These are phyloP conservation scores for Aspergillus sp. DNA, from an alignment of 2,329 filamentous ascomycete species.

Conservation along the genomic window DNA sequence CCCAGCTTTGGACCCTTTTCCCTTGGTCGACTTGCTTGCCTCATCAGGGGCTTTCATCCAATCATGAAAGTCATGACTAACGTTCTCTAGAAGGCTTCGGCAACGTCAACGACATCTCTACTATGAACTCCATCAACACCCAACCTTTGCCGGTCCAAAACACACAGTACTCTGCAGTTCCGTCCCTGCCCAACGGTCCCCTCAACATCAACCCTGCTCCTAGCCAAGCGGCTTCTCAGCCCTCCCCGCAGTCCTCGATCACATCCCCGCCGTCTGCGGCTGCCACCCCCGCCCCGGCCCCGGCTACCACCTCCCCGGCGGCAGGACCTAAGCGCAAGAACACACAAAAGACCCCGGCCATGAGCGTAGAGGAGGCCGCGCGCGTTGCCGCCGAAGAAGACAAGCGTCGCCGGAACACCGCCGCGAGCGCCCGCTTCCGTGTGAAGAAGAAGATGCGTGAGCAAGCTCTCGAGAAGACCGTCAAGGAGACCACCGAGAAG, in stretches of 20 bases:
- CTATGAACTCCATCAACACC: slow-evolving; percentile 30
- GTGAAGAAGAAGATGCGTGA: slow-evolving; percentile 97
- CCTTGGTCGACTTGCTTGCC: not conserved
- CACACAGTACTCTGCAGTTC: slow-evolving; percentile 25
- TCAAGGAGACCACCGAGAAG: slow-evolving; percentile 82
- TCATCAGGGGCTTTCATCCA: not conserved
- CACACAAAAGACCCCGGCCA: slow-evolving; percentile 38
- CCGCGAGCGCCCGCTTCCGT: slow-evolving; percentile 85
- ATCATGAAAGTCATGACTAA: slow-evolving; percentile 9
- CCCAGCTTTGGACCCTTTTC: not conserved
- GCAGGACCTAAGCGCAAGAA: slow-evolving; percentile 41
- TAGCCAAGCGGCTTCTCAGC: slow-evolving; percentile 17
- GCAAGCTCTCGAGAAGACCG: slow-evolving; percentile 76
- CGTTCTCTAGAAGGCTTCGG: slow-evolving; percentile 32
- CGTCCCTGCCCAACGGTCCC: slow-evolving; percentile 23
- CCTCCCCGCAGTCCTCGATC: slow-evolving; percentile 20
- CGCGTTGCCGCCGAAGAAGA: slow-evolving; percentile 83
- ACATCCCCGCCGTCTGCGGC: slow-evolving; percentile 19
- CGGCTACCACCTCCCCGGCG: slow-evolving; percentile 17
- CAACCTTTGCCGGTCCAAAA: slow-evolving; percentile 29
- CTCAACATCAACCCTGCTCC: slow-evolving; percentile 20
- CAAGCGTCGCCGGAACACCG: slow-evolving; percentile 86
- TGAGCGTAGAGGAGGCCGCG: slow-evolving; percentile 68
- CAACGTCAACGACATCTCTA: slow-evolving; percentile 35
- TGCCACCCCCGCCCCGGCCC: slow-evolving; percentile 23